A percentile compares a stretch with the other conserved stretches of the same genome.
phyloP scores from a whole-genome alignment of 2,329 filamentous ascomycete species.

The Epichloe bromicola region DNA sequence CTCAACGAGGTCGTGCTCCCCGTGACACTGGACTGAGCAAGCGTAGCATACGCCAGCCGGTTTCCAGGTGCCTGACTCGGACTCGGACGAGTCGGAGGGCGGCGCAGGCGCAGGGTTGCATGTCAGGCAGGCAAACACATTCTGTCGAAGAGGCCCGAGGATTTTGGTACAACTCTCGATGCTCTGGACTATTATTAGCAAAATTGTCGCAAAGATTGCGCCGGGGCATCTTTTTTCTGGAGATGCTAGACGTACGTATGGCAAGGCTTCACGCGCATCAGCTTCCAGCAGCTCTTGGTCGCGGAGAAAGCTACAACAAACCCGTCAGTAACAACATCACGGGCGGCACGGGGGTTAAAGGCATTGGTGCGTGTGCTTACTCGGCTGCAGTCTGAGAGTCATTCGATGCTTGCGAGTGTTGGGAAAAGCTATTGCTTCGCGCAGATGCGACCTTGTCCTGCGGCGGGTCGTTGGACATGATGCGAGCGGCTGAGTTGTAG shows the following conservation, averaged over 20 bases:
- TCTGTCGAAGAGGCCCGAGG: slow-evolving; percentile 79
- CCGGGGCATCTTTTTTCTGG: not conserved
- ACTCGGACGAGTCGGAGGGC: slow-evolving; percentile 45
- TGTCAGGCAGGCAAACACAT: slow-evolving; percentile 82
- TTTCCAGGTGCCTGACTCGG: slow-evolving; percentile 38
- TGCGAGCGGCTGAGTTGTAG: not conserved
- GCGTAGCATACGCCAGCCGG: slow-evolving; percentile 87
- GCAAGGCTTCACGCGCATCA: slow-evolving; percentile 86
- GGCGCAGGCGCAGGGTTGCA: slow-evolving; percentile 69
- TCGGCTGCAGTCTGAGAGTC: slow-evolving; percentile 62
- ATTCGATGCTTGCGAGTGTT: slow-evolving; percentile 40
- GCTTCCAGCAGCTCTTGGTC: slow-evolving; percentile 83
- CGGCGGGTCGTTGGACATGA: slow-evolving; percentile 25
- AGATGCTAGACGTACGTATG: slow-evolving; percentile 51
- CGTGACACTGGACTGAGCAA: slow-evolving; percentile 92
- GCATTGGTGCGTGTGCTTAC: slow-evolving; percentile 25
- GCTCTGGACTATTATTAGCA: slow-evolving; percentile 43
- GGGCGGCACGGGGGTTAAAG: not conserved
- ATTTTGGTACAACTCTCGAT: slow-evolving; percentile 87
- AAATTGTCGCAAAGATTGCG: slow-evolving; percentile 10
- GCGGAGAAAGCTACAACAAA: slow-evolving; percentile 62
- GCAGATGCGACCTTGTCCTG: slow-evolving; percentile 12
- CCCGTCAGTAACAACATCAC: not conserved
- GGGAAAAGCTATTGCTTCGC: slow-evolving; percentile 47
- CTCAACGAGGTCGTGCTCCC: slow-evolving; percentile 88